Base-by-base conservation (phyloP, 495 filamentous ascomycete genomes). In the Sabuloglossum arenarium region DNA sequence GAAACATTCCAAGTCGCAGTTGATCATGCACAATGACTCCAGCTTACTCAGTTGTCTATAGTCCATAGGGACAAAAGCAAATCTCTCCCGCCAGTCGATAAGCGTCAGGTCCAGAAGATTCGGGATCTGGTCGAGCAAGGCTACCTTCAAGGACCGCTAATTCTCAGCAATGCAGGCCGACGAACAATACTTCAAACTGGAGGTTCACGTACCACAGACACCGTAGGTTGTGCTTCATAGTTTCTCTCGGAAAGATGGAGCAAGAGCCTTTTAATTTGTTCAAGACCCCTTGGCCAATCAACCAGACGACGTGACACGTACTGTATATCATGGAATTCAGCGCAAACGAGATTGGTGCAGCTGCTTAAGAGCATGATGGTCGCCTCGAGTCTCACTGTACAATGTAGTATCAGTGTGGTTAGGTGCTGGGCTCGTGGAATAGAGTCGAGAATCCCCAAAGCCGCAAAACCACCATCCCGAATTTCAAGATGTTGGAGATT, bases 401-500 rank as follows among this genome's bases (percentile, higher is more conserved):
- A 32, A 42, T 32, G 25, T 8, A 55, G 31, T 27, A 55, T 42
- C 3, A 55, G 24, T 14, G 29, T 55, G 8, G 11, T 6, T n/a
- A 55, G 53, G 30, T 50, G 49, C 16, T 34, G 28, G 34, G 53
- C 29, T 43, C 1, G 21, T 19, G 30, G 53, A 8, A 23, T 37
- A 4, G 53, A 10, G 2, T 39, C 32, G 23, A 49, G 2, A 49
- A 50, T 49, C 21, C 1, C 39, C 16, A 37, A 23, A 55, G 27
- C 5, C 30, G 21, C 3, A 32, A 4, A 14, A 3, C 27, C 28
- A 50, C 9, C 16, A 4, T 12, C 4, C 21, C 11, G 29, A 29
- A 55, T 25, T 3, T 55, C 53, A 3, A 55, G 53, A 14, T 50
- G 53, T 55, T 28, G n/a, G 19, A 55, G 29, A 3, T 50, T n/a